Evolutionary conservation across 768 basidiomycete genomes (phyloP).

Genomic region (Thelephora ganbajun): DNA sequence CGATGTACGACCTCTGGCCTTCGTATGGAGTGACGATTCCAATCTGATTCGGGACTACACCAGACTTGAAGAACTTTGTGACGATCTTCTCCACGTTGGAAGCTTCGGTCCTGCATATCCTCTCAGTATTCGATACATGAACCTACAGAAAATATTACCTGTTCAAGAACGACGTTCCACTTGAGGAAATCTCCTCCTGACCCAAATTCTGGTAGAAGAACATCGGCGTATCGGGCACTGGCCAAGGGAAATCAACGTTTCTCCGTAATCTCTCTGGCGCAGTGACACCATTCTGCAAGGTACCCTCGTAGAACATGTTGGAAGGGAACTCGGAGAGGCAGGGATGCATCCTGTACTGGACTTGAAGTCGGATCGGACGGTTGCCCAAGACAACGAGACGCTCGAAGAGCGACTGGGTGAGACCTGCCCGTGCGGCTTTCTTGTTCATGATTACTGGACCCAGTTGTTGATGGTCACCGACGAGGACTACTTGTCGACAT

Average conservation of each 20-base stretch:
- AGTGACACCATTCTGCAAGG: constrained; percentile 96
- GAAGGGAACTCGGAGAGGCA: constrained; percentile 98
- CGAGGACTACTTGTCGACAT: constrained; percentile 96
- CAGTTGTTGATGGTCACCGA: constrained; percentile 96
- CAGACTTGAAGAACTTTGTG: constrained; percentile 99
- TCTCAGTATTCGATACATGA: no score
- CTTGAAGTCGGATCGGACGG: constrained; percentile 94
- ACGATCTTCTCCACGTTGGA: constrained; percentile 99
- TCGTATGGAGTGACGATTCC: constrained; percentile 99
- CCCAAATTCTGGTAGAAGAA: constrained; percentile 99
- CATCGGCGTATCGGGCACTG: constrained; percentile 93
- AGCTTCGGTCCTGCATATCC: constrained; percentile 69
- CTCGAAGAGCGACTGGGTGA: constrained; percentile 97
- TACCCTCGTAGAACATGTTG: constrained; percentile 99
- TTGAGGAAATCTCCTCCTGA: constrained; percentile 96
- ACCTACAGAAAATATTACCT: constrained; percentile 29
- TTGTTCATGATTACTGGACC: constrained; percentile 99
- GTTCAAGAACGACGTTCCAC: constrained; percentile 97
- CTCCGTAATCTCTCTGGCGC: constrained; percentile 94
- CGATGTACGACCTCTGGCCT: constrained; percentile 95
- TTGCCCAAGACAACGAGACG: constrained; percentile 91
- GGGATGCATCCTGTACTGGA: constrained; percentile 99
- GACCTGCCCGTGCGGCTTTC: constrained; percentile 96
- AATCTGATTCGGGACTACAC: constrained; percentile 89
- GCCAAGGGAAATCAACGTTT: constrained; percentile 99